Evolutionary conservation across 352 stramenopile species (phyloP), one percentile per base, ranked within the genome.

Genomic region (Pythium brassicae): DNA sequence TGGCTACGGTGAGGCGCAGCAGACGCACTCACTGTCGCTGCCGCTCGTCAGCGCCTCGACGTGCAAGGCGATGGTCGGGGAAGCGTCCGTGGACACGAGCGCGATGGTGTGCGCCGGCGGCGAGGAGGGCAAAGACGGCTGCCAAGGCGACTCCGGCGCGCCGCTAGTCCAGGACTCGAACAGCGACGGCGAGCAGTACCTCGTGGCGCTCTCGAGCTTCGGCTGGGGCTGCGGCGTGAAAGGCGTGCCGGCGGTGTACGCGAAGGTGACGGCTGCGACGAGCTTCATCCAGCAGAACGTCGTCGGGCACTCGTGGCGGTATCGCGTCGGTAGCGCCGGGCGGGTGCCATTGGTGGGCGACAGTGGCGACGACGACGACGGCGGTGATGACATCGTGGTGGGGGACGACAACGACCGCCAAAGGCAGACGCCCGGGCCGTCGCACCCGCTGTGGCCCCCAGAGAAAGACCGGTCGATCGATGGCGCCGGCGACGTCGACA

Each of bases 21-120:
- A 20, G 5, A 25, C 26, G 27, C 55, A 76, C 29, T 57, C 44
- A 4, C 53, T 74, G 7, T 37, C 64, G 19, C 46, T 77, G 27
- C 65, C 62, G 15, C 55, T 77, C 14, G 59, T 74, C 14, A 29
- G 34, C 42, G 61, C 60, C 25, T 43, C 54, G 10, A 35, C 63
- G 20, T 77, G 69, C 56, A 61, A 59, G 25, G 46, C 19, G 19
- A 23, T 29, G 35, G 48, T 37, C 48, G 69, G 15, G 22, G 61
- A 45, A 44, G 64, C 26, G 52, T 68, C 17, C 43, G 20, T 63
- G 1, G 57, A 63, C 40, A 48, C 43, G 23, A 43, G 42, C 6
- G 50, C 57, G 6, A 74, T 81, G 63, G 26, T 76, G 25, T 81
- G 71, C 62, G 71, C 71, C 12, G 71, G 71, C 4, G 71, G 68